Evolutionary conservation across 768 basidiomycete genomes (phyloP).

Genomic region (Mycena capillaripes): DNA sequence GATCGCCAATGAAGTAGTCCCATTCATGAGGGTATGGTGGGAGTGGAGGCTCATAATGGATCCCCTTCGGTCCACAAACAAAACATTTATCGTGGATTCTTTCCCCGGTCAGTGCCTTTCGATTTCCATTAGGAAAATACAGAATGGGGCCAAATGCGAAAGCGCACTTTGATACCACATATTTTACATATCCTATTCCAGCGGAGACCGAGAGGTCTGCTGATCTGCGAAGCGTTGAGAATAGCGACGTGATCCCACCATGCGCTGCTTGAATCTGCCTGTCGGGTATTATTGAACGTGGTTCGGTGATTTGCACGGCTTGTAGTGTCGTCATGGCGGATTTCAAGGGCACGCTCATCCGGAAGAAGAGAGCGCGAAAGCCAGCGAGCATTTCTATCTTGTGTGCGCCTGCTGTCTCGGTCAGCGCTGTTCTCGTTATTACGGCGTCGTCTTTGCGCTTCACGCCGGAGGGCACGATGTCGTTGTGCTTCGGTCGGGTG

Average conservation of each 20-base stretch:
- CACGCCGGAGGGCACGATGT: background rate
- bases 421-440: background rate
- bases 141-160: background rate
- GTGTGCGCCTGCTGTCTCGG: background rate
- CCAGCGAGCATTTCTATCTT: background rate
- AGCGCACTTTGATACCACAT: constrained; percentile 6
- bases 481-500: background rate
- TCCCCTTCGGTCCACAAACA: background rate
- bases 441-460: background rate
- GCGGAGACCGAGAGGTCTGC: background rate
- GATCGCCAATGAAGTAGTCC: too few relatives aligned
- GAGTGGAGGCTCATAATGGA: too few relatives aligned
- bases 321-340: background rate
- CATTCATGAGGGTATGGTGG: too few relatives aligned
- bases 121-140: background rate
- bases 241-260: background rate
- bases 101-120: background rate
- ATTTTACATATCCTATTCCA: background rate
- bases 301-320: background rate
- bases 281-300: background rate
- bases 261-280: background rate
- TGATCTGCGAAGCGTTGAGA: background rate
- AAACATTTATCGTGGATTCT: constrained; percentile 1
- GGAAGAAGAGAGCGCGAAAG: background rate
- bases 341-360: background rate